phyloP scores from a whole-genome alignment of 2,329 filamentous ascomycete genomes.

The Penicillium brevicompactum region DNA sequence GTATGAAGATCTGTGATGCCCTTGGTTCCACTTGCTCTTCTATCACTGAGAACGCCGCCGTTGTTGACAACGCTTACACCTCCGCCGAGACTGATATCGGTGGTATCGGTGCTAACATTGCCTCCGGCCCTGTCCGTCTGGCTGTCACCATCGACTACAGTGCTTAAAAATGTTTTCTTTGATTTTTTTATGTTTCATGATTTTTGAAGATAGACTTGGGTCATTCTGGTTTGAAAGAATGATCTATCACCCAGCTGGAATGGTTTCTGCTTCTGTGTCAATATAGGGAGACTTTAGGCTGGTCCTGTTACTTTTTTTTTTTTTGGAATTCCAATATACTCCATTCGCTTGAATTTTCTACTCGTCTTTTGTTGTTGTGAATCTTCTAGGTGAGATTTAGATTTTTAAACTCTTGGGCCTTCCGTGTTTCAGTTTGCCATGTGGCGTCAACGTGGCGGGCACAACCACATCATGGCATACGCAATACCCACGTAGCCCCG shows the following conservation, averaged over 20 bases:
- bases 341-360: slow-evolving; percentile 5
- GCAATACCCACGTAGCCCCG: slow-evolving; percentile 1
- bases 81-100: slow-evolving; percentile 27
- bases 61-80: slow-evolving; percentile 38
- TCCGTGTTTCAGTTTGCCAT: neutral
- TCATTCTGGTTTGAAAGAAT: slow-evolving; percentile 9
- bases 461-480: slow-evolving; percentile 7
- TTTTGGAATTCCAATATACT: slow-evolving; percentile 9
- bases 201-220: slow-evolving; percentile 9
- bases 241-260: slow-evolving; percentile 19
- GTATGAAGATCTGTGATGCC: slow-evolving; percentile 40
- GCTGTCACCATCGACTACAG: slow-evolving; percentile 33
- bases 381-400: neutral
- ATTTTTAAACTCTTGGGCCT: neutral
- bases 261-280: slow-evolving; percentile 13
- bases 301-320: slow-evolving; percentile 2
- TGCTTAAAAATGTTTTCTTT: slow-evolving; percentile 23
- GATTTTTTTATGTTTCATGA: slow-evolving; percentile 6
- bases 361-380: neutral
- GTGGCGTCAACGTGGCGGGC: slow-evolving; percentile 8
- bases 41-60: slow-evolving; percentile 25
- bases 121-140: slow-evolving; percentile 27
- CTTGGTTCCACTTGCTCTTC: slow-evolving; percentile 32
- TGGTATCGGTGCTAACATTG: slow-evolving; percentile 40
- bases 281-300: slow-evolving; percentile 15